Conservation (phyloP, 2,329 filamentous ascomycete species). For the Drechslera avenae region DNA sequence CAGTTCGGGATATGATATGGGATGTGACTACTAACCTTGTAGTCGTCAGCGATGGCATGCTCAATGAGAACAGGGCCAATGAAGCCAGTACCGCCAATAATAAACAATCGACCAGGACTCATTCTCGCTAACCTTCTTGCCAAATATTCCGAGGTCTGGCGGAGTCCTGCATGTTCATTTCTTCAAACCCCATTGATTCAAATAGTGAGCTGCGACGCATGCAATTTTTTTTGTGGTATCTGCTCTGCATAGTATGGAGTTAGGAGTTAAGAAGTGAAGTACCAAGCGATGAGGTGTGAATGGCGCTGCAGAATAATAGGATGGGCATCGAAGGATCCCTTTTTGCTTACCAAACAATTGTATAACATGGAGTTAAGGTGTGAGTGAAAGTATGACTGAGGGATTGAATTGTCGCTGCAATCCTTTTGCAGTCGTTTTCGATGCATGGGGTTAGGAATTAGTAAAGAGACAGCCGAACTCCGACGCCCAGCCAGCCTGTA, state of each 20-base stretch:
- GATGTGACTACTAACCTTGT: constrained; percentile 37
- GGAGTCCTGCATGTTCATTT: too few species aligned
- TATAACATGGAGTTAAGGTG: not conserved
- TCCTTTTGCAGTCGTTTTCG: too few species aligned
- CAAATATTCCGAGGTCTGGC: not conserved
- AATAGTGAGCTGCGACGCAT: too few species aligned
- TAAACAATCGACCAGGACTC: constrained; percentile 17
- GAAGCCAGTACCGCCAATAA: constrained; percentile 23
- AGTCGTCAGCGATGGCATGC: constrained; percentile 47
- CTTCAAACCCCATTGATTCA: not conserved
- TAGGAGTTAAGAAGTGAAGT: too few species aligned
- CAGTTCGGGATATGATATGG: not conserved
- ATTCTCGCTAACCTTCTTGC: not conserved
- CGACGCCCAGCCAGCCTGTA: not conserved
- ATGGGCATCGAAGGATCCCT: not conserved
- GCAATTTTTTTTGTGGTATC: too few species aligned
- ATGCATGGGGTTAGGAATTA: too few species aligned
- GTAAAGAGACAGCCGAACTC: not conserved
- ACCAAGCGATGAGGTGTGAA: too few species aligned
- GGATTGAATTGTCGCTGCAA: too few species aligned
- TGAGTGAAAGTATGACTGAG: not conserved
- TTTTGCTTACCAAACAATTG: not conserved
- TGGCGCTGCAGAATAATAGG: not conserved
- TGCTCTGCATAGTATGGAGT: too few species aligned
- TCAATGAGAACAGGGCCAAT: constrained; percentile 32